Conservation (phyloP, 2,329 filamentous ascomycete genomes). For the Xylariaceae sp. region DNA sequence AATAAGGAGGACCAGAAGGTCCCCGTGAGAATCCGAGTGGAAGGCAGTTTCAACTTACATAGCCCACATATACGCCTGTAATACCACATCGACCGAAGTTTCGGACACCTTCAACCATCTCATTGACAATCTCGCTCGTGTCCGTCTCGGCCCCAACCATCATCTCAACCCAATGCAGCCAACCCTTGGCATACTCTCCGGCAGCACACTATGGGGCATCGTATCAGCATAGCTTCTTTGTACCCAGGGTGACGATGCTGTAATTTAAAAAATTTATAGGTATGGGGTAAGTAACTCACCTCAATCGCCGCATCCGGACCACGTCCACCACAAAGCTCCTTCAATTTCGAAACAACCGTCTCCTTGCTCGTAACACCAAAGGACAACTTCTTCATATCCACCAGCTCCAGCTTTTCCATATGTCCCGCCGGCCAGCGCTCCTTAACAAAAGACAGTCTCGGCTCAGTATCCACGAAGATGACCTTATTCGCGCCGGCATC, state of each 20-base stretch:
- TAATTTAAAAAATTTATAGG: too few relatives aligned
- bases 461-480: constrained; percentile 74
- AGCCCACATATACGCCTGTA: constrained; percentile 66
- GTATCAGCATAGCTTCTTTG: too few relatives aligned
- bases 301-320: constrained; percentile 67
- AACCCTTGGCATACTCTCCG: constrained; percentile 59
- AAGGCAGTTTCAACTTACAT: constrained; percentile 48
- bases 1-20: too few relatives aligned
- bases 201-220: constrained; percentile 61
- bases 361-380: constrained; percentile 53
- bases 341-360: constrained; percentile 67
- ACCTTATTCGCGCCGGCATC: constrained; percentile 70
- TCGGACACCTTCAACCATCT: constrained; percentile 71
- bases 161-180: constrained; percentile 57
- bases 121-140: constrained; percentile 75
- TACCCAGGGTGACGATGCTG: too few relatives aligned
- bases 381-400: constrained; percentile 63
- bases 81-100: constrained; percentile 72
- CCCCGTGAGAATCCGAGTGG: too few relatives aligned
- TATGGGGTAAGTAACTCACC: too few relatives aligned
- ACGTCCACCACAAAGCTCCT: constrained; percentile 66
- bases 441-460: constrained; percentile 65
- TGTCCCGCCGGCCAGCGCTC: constrained; percentile 51
- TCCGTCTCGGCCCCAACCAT: constrained; percentile 72
- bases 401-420: constrained; percentile 54